Base-by-base conservation (phyloP, 768 basidiomycete species). In the Pulveroboletus sp. region DNA sequence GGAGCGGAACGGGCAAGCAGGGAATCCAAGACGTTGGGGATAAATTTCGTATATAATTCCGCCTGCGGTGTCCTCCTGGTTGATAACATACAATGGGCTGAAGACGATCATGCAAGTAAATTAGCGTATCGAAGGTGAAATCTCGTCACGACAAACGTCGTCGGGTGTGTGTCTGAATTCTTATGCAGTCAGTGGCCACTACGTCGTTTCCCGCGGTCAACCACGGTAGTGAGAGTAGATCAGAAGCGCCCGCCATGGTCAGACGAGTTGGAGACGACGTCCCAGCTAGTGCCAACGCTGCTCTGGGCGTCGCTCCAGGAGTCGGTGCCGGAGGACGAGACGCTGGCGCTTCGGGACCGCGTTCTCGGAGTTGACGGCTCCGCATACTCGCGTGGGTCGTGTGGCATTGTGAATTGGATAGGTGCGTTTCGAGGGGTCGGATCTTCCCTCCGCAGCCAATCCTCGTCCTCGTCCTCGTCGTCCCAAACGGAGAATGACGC, bases 231-330 rank as follows among this genome's bases (percentile, higher is more conserved):
- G n/a, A n/a, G n/a, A n/a, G 10, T n/a, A 1, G 20, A 12, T 30
- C 26, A 45, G 7, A 24, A 1, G 10, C 8, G 24, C 13, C 17
- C 46, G 12, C 30, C 12, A 11, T 16, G 39, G 11, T 45, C 50
- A 20, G 56, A 56, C 13, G 39, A 20, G 11, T 55, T 26, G 35
- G 64, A 62, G 29, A 68, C 27, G 35, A 68, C 23, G 20, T 68
- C 68, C 66, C 66, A 67, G 17, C 38, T 34, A 6, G 16, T 16
- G 23, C 30, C 46, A 13, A 53, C 37, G 27, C 54, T 56, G 37
- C 61, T 63, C 24, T 59, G 56, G 11, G 63, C 65, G 29, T 66
- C 66, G 9, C 58, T 64, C 68, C 67, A 68, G 11, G 63, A 51
- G 26, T 56, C 62, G 26, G 32, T n/a, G 11, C 46, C 46, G 16